Base-by-base conservation (phyloP, 179 eudicot species). In the Vitellaria paradoxa region DNA sequence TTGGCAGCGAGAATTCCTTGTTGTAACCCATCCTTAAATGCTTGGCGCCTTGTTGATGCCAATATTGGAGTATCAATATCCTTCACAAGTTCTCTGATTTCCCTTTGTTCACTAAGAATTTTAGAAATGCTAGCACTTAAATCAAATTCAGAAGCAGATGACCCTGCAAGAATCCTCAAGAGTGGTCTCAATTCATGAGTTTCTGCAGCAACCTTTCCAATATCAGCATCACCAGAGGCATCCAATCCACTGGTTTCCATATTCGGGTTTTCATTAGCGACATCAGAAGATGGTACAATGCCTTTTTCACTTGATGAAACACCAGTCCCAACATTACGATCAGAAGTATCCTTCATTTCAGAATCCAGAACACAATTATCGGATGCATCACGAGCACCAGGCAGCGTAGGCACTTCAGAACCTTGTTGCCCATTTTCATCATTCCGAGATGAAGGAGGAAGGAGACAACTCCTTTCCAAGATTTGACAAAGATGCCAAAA, bases 401-500 rank as follows among this genome's bases (percentile, higher is more conserved):
- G 86, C 17, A 55, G 37, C 12, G 47, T 14, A 77, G 84, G 88
- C 74, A 81, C 53, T 76, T 83, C 88, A 70, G 89, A 68, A 84
- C 77, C 81, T 69, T 82, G 80, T 71, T 78, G 83, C 55, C 61
- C 79, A 79, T 85, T 91, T 68, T 85, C 91, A 40, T 86, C 89
- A 78, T 88, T 84, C 46, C 69, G 85, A 70, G 89, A 80, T 40
- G 89, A 78, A 74, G 96, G 89, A 30, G 37, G 37, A 30, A 2
- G 37, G 78, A 53, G 93, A 80, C 71, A 86, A 82, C 69, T 88
- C 89, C 78, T 94, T 89, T 65, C 79, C 80, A 59, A 83, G 78
- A 81, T 82, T 88, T 24, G 98, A 81, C 77, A 91, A 66, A 20
- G 97, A 89, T 65, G 91, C 90, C 80, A 93, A 76, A 75, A 90